A percentile compares a stretch with the other conserved stretches of the same genome.
These are phyloP conservation scores for Thielaviopsis musarum DNA, from an alignment of 2,329 filamentous ascomycete genomes.

Conservation along the genomic window DNA sequence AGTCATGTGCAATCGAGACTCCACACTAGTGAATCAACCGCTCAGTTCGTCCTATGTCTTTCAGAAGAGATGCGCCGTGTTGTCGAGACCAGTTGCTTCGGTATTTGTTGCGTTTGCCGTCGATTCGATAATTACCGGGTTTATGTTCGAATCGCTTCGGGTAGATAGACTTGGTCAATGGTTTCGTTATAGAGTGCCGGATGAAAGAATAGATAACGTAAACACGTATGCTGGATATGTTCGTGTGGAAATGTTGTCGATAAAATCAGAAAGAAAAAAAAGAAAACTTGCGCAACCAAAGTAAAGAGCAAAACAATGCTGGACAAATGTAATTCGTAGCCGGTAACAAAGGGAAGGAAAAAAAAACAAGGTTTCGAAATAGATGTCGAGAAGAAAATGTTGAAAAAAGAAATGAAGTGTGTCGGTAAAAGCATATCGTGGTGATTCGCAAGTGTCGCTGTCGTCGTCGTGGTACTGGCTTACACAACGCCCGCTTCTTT, in stretches of 20 bases:
- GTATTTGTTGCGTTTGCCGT: no score
- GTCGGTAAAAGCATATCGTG: not conserved
- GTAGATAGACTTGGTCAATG: no score
- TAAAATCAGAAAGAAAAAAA: not conserved
- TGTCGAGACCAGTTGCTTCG: no score
- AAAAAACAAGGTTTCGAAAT: not conserved
- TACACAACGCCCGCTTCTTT: conserved; percentile 26
- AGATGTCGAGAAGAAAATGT: conserved; percentile 1
- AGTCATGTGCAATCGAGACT: not conserved
- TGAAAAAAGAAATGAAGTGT: not conserved
- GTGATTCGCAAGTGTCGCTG: not conserved
- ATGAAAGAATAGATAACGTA: not conserved
- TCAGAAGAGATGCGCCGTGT: not conserved
- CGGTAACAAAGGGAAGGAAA: not conserved
- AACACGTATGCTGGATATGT: not conserved
- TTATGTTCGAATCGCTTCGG: no score
- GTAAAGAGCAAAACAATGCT: conserved; percentile 6
- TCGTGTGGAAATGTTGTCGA: not conserved
- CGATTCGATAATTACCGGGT: no score
- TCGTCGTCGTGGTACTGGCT: conserved; percentile 6
- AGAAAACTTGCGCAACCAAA: conserved; percentile 1
- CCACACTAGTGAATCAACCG: no score
- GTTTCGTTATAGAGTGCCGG: not conserved
- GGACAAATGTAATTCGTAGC: conserved; percentile 2
- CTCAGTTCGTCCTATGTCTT: not conserved